Base-by-base conservation (phyloP, 768 basidiomycete species). In the Phaeotremella fagi region DNA sequence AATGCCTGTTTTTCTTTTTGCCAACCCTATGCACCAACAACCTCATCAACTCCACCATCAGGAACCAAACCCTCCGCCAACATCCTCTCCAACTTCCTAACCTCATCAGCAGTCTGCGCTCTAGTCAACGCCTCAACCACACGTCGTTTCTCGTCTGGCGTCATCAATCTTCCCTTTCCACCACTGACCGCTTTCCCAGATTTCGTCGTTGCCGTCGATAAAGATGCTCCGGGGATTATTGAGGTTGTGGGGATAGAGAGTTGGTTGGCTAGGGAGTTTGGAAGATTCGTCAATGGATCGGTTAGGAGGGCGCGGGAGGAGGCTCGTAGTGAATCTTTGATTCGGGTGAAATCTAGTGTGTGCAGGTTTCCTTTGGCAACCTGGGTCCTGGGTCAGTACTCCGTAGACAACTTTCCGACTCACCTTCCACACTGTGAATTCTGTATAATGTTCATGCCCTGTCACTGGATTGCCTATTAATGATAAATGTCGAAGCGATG, bases 361-460 rank as follows among this genome's bases (percentile, higher is more conserved):
- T 69, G 73, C 6, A 76, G 62, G 36, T 62, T 59, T 5, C 71
- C 72, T 37, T 63, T 59, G 22, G 68, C 72, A 18, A 72, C 64
- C 65, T 67, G 48, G 15, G 27, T n/a, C 23, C 42, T 54, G 35
- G 27, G 37, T 42, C 9, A 20, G 48, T 3, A 43, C 18, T 35
- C 9, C 9, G 23, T 9, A 25, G 43, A 36, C 4, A 15, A 27
- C 18, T 4, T 49, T 4, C 5, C 6, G 33, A 57, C 63, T 53
- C 49, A 71, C 70, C 70, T 75, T 76, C 71, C 70, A 75, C 20
- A 76, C 62, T 20, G 54, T 51, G 52, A 73, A 76, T 52, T 66
- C 61, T 16, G 63, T 57, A 58, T 76, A 76, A 55, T 75, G 66
- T 49, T 72, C 59, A 23, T 67, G 64, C 38, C 63, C 55, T 28